Conservation (phyloP, 371 early-diverging fungal genomes). For the Smittium mucronatum region DNA sequence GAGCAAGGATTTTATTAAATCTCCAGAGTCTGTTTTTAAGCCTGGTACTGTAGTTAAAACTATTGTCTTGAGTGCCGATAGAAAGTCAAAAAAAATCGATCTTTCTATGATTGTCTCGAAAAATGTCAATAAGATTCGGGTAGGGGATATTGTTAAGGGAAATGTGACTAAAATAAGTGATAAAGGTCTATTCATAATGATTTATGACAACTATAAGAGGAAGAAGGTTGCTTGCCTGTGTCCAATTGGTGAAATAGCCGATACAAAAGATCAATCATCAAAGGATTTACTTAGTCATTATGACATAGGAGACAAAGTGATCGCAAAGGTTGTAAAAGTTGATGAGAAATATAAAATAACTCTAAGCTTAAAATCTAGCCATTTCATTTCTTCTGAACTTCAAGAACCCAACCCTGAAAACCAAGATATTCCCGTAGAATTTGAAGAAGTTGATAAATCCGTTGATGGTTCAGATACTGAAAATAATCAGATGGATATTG, state of each 20-base stretch:
- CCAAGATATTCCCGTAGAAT: slow-evolving; percentile 15
- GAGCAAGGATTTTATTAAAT: slow-evolving; percentile 72
- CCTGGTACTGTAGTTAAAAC: slow-evolving; percentile 63
- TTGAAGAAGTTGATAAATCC: slow-evolving; percentile 16
- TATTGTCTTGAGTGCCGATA: slow-evolving; percentile 47
- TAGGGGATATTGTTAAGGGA: slow-evolving; percentile 54
- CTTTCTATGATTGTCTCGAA: slow-evolving; percentile 42
- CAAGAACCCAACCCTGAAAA: slow-evolving; percentile 22
- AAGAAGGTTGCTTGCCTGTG: slow-evolving; percentile 52
- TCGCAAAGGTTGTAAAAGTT: slow-evolving; percentile 50
- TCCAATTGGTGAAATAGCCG: slow-evolving; percentile 52
- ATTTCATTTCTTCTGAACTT: slow-evolving; percentile 38
- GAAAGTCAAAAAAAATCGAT: slow-evolving; percentile 42
- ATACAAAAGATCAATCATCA: slow-evolving; percentile 20
- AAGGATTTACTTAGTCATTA: slow-evolving; percentile 34
- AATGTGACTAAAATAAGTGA: slow-evolving; percentile 45
- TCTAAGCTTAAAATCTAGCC: slow-evolving; percentile 62
- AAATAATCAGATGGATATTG: slow-evolving; percentile 10
- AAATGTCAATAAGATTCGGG: slow-evolving; percentile 20
- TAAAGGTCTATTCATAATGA: slow-evolving; percentile 56
- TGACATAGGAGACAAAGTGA: slow-evolving; percentile 57
- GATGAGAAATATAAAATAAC: slow-evolving; percentile 49
- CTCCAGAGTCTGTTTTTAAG: slow-evolving; percentile 57
- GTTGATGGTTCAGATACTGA: slow-evolving; percentile 21
- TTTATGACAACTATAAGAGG: slow-evolving; percentile 34